Percentiles rank a stretch among this genome's conserved stretches.
These are phyloP conservation scores for Cucurbita pepo DNA, from an alignment of 306 rosid species.

Conservation along the genomic window DNA sequence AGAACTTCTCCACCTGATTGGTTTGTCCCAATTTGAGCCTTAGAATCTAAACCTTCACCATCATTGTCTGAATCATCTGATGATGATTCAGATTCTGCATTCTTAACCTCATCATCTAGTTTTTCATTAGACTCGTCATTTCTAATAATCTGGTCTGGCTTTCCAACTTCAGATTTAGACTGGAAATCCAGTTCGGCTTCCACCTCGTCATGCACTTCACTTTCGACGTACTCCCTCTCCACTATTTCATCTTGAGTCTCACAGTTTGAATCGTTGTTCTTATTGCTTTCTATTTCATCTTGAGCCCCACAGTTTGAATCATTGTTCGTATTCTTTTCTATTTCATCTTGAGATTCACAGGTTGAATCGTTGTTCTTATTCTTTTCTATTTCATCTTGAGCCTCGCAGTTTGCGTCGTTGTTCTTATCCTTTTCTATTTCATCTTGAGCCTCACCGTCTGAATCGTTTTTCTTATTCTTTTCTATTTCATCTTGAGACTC, in stretches of 20 bases:
- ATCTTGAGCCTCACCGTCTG: slow-evolving; percentile 9
- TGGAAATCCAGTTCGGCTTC: slow-evolving; percentile 6
- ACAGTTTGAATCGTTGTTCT: slow-evolving; percentile 4
- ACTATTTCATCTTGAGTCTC: slow-evolving; percentile 9
- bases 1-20: slow-evolving; percentile 29
- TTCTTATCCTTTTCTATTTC: slow-evolving; percentile 4
- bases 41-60: slow-evolving; percentile 6
- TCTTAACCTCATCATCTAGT: slow-evolving; percentile 8
- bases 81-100: slow-evolving; percentile 6
- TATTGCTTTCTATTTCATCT: slow-evolving; percentile 9
- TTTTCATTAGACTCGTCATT: slow-evolving; percentile 14
- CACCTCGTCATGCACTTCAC: slow-evolving; percentile 8
- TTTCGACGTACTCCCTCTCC: slow-evolving; percentile 7
- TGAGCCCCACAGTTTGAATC: slow-evolving; percentile 8
- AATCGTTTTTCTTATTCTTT: slow-evolving; percentile 1
- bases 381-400: slow-evolving; percentile 12
- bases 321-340: neutral
- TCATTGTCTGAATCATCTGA: slow-evolving; percentile 1
- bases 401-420: slow-evolving; percentile 4
- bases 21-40: slow-evolving; percentile 4
- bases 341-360: slow-evolving; percentile 13
- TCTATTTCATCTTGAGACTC: slow-evolving; percentile 10
- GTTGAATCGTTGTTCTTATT: slow-evolving; percentile 1
- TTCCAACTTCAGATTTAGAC: slow-evolving; percentile 14
- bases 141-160: slow-evolving; percentile 1